Base-by-base conservation (phyloP, 192 early-diverging fungal genomes). In the Podila minutissima region DNA sequence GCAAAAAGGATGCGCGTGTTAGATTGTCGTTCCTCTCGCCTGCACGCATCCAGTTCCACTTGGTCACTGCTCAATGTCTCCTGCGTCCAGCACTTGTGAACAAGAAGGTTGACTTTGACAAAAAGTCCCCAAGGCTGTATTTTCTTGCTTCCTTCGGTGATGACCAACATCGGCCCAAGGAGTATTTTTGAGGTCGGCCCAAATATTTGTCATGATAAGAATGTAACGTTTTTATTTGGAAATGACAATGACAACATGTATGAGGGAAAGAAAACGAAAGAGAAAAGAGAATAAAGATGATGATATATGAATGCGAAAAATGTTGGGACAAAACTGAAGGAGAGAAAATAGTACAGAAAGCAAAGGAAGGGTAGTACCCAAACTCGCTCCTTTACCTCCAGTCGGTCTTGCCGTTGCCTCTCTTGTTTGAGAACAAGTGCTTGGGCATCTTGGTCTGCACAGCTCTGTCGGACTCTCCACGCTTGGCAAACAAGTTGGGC, bases 361-460 rank as follows among this genome's bases (percentile, higher is more conserved):
- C 0, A 22, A 61, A 32, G 12, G 13, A 22, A 63, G 20, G 37
- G 3, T 1, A 2, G 1, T 17, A 29, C 29, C 29, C 29, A 29
- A 29, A 1, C 46, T 62, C 41, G 9, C 19, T n/a, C 46, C 28
- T 75, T 87, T 93, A 96, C 83, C 95, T 91, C 71, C 92, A 92
- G 83, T 95, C 94, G 74, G 88, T 90, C 62, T 92, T 90, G 64
- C 94, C 95, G 50, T 90, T 89, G 58, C 88, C 87, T 69, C 94
- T 90, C 89, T 99, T 99, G 72, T 95, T 95, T 28, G 93, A 84
- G 81, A 97, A 98, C 91, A 99, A 89, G 83, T 99, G 98, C 88
- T 97, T 98, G 58, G 98, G 98, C 93, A 93, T 95, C 88, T 98
- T 97, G 69, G 89, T 91, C 63, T 85, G 82, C 68, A 99, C 96